Evolutionary conservation across 2,329 filamentous ascomycete genomes (phyloP), one percentile per base, ranked within the genome.

Genomic region (Aspergillus fischeri): DNA sequence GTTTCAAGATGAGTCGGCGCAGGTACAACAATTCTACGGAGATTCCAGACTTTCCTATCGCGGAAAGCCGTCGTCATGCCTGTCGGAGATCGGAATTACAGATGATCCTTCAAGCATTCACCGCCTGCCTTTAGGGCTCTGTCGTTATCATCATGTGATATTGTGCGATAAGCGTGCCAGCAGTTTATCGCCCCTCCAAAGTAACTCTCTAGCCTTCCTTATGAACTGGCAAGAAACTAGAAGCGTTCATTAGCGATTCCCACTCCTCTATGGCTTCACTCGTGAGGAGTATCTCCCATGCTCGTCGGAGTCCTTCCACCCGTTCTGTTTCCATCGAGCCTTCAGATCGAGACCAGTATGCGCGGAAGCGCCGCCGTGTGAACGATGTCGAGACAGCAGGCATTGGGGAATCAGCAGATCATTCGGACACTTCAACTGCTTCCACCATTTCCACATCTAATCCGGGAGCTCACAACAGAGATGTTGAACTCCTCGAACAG

Each of bases 401-500:
- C 41, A 35, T 44, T 17, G 32, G 4, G 32, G 32, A 38, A 38
- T 38, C 32, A n/a, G 32, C 32, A 38, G 32, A 38, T 17, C 4
- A 38, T 17, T 38, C 32, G 14, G 32, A 7, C 32, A 38, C 32
- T 17, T 38, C 32, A 51, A 27, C 49, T 29, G 29, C 29, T 9
- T 51, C 49, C 20, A 24, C 41, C n/a, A 27, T 6, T 4, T 45
- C 42, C 17, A 28, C 49, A 27, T 14, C 27, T 28, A 50, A 20
- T 17, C 49, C 3, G 41, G 41, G 9, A 4, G 45, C 27, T n/a
- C 41, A 32, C 38, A 14, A 52, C 7, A 35, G n/a, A 41, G 56
- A 59, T 10, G 58, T 60, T 11, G 59, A 66, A 7, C 62, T 71
- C 3, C 67, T 81, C 7, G 80, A 83, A 48, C 73, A 79, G 25